Percentiles rank a stretch among this genome's conserved stretches.
Conservation (phyloP, 2,329 filamentous ascomycete genomes). For the Penicillium janthinellum region DNA sequence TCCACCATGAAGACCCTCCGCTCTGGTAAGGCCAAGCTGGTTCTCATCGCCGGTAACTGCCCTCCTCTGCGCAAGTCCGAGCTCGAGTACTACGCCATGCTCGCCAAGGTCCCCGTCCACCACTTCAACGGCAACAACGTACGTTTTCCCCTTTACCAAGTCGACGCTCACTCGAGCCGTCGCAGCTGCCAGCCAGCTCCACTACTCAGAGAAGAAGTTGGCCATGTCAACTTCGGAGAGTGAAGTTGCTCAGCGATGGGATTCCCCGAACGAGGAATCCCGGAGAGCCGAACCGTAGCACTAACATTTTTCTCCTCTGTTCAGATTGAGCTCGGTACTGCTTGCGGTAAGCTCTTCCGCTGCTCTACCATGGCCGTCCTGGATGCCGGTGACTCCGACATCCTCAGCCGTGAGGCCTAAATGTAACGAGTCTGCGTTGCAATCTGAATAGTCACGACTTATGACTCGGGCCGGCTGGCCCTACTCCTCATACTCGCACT, state of each 20-base stretch:
- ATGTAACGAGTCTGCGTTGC: background rate
- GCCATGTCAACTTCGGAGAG: conserved; percentile 28
- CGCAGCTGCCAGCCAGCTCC: conserved; percentile 27
- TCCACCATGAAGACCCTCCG: conserved; percentile 87
- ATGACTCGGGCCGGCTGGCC: conserved; percentile 8
- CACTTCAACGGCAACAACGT: conserved; percentile 99
- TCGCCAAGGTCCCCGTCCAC: conserved; percentile 93
- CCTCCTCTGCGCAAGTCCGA: conserved; percentile 97
- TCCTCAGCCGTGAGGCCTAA: conserved; percentile 57
- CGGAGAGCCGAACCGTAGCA: conserved; percentile 28
- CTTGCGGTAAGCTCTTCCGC: conserved; percentile 98
- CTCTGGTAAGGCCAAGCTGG: conserved; percentile 97
- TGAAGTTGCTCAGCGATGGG: conserved; percentile 35
- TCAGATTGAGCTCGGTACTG: conserved; percentile 97
- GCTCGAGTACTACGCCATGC: conserved; percentile 92
- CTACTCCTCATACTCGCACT: background rate
- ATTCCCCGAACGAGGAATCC: conserved; percentile 20
- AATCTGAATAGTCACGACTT: conserved; percentile 15
- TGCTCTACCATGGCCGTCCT: conserved; percentile 97
- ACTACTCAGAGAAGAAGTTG: conserved; percentile 32
- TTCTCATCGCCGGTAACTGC: conserved; percentile 94
- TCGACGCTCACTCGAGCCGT: conserved; percentile 16
- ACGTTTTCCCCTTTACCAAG: conserved; percentile 55
- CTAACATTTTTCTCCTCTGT: conserved; percentile 23
- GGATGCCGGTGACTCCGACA: conserved; percentile 98